These are phyloP conservation scores for Pseudogymnoascus sp. DNA, from an alignment of 2,329 filamentous ascomycete species.

Conservation along the genomic window DNA sequence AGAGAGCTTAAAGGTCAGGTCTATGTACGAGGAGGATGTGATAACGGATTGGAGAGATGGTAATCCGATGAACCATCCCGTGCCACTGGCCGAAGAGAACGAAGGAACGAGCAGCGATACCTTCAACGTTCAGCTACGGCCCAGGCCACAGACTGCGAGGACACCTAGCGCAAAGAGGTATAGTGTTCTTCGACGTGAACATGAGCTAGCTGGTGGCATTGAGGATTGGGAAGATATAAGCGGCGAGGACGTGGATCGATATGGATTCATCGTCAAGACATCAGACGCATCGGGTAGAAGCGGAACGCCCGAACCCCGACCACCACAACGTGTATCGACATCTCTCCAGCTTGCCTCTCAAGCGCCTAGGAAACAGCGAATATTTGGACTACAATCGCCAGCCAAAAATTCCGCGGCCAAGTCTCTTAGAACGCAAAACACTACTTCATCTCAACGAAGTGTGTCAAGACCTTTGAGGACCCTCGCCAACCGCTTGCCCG, in stretches of 20 bases:
- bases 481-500: slow-evolving; percentile 50
- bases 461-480: slow-evolving; percentile 48
- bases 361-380: slow-evolving; percentile 23
- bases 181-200: slow-evolving; percentile 23
- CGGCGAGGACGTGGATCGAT: slow-evolving; percentile 55
- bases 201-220: slow-evolving; percentile 48
- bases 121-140: slow-evolving; percentile 7
- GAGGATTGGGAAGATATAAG: slow-evolving; percentile 62
- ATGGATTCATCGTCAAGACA: slow-evolving; percentile 52
- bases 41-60: slow-evolving; percentile 10
- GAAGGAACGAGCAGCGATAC: background rate
- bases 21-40: slow-evolving; percentile 26
- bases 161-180: slow-evolving; percentile 24
- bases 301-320: slow-evolving; percentile 28
- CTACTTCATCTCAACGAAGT: slow-evolving; percentile 29
- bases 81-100: background rate
- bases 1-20: slow-evolving; percentile 29
- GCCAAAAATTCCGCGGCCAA: slow-evolving; percentile 48
- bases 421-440: slow-evolving; percentile 47
- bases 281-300: slow-evolving; percentile 4
- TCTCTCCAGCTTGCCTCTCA: slow-evolving; percentile 25
- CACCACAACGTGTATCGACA: slow-evolving; percentile 26
- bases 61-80: background rate
- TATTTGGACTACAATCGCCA: slow-evolving; percentile 33
- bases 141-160: slow-evolving; percentile 19